Evolutionary conservation across 2,329 filamentous ascomycete genomes (phyloP), one percentile per base, ranked within the genome.

Genomic region (Pseudogymnoascus sp.): DNA sequence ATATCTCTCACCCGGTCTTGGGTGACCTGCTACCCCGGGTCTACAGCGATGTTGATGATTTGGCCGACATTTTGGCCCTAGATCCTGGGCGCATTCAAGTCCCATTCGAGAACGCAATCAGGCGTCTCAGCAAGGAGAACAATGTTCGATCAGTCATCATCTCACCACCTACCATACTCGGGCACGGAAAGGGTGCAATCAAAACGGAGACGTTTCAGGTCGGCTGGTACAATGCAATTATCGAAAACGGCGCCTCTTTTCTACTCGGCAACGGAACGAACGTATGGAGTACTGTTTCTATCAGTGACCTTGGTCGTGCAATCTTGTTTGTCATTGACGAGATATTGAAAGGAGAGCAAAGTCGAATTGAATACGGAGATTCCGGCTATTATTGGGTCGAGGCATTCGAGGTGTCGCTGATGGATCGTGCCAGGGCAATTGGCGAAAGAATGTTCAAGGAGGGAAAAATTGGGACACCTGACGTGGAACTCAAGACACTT

Each of bases 311-410:
- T 28, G 43, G 43, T 16, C 43, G 25, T 11, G 43, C 22, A 16
- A 30, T 50, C 43, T 30, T 50, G 25, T 50, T 50, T 50, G n/a
- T 50, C 43, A 16, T 50, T 30, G 43, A 50, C n/a, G 43, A 50
- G 22, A 50, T 50, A 50, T 50, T 50, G 43, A 50, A 50, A 30
- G 43, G 43, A 16, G 22, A 50, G 25, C 22, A 50, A 50, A 50
- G 25, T n/a, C 43, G 22, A 16, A 16, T 50, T 11, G 43, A 50
- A 11, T 50, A 50, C 43, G 43, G 43, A 28, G 25, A 30, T 30
- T 50, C 22, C 7, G 43, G 22, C n/a, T 50, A 50, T n/a, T 50
- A 50, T n/a, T 50, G 43, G 43, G 43, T 50, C 16, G 43, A 50
- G 43, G 43, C 43, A 30, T 50, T 50, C n/a, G 43, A 50, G 43